Evolutionary conservation across 2,329 filamentous ascomycete species (phyloP).

Genomic region (Ophiocordyceps camponoti-saundersi): DNA sequence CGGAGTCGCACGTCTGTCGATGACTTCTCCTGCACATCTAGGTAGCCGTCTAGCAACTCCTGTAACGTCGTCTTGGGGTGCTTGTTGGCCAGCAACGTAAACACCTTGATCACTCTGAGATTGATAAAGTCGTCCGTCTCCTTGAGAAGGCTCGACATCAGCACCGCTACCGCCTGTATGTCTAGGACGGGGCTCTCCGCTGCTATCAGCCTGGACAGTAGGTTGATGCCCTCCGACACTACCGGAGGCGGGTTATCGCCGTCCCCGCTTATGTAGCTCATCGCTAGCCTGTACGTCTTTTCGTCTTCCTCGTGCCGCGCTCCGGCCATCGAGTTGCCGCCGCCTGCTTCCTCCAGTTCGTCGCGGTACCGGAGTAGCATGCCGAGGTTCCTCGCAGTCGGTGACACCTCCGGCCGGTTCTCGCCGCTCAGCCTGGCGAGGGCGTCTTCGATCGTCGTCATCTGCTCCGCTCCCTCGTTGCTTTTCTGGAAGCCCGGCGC

Average conservation of each 20-base stretch:
- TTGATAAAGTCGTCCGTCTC: slow-evolving; percentile 59
- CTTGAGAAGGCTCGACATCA: slow-evolving; percentile 45
- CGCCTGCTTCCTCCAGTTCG: slow-evolving; percentile 28
- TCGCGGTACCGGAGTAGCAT: slow-evolving; percentile 39
- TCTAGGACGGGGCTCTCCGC: slow-evolving; percentile 42
- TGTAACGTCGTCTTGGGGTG: slow-evolving; percentile 45
- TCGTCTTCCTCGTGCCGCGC: slow-evolving; percentile 39
- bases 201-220: slow-evolving; percentile 40
- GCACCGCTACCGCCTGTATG: slow-evolving; percentile 44
- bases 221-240: slow-evolving; percentile 45
- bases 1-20: slow-evolving; percentile 47
- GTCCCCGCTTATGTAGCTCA: slow-evolving; percentile 42
- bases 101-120: slow-evolving; percentile 46
- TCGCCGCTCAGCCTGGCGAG: slow-evolving; percentile 24
- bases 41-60: slow-evolving; percentile 50
- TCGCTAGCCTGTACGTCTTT: slow-evolving; percentile 42
- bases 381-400: slow-evolving; percentile 38
- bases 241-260: slow-evolving; percentile 47
- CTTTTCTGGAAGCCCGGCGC: slow-evolving; percentile 36
- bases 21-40: slow-evolving; percentile 42
- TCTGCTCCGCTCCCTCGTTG: slow-evolving; percentile 21
- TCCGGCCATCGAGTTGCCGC: slow-evolving; percentile 19
- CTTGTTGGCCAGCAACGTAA: slow-evolving; percentile 40
- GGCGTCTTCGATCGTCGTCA: slow-evolving; percentile 29
- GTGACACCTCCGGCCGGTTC: slow-evolving; percentile 23